Conservation (phyloP, 1,139 yeast species). For the Kodamaea alishanica region DNA sequence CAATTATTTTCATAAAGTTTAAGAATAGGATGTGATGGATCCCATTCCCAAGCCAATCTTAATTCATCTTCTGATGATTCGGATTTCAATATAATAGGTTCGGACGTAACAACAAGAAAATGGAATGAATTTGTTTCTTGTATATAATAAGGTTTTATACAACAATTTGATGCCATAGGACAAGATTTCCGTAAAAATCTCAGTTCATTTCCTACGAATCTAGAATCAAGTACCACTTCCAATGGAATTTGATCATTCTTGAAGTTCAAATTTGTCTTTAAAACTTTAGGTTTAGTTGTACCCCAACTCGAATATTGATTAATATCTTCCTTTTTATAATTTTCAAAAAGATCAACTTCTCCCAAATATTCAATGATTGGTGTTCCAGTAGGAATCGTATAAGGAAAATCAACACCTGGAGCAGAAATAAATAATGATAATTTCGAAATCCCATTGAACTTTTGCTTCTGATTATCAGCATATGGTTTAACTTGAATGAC, state of each 20-base stretch:
- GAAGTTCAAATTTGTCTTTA: constrained; percentile 42
- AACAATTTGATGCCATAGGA: constrained; percentile 61
- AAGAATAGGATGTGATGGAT: constrained; percentile 66
- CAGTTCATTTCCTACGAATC: constrained; percentile 73
- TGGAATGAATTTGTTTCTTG: constrained; percentile 44
- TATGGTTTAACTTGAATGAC: constrained; percentile 42
- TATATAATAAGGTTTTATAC: constrained; percentile 51
- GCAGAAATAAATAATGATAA: constrained; percentile 55
- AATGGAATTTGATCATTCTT: constrained; percentile 13
- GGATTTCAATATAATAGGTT: constrained; percentile 40
- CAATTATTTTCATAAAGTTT: constrained; percentile 38
- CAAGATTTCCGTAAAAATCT: constrained; percentile 78
- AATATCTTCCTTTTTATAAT: constrained; percentile 58
- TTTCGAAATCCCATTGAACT: constrained; percentile 70
- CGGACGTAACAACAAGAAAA: constrained; percentile 57
- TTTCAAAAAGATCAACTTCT: constrained; percentile 60
- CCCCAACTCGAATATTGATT: constrained; percentile 85
- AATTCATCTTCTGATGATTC: constrained; percentile 51
- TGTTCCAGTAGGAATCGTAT: constrained; percentile 44
- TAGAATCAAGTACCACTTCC: constrained; percentile 70
- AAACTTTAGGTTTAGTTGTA: constrained; percentile 75
- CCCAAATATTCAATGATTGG: constrained; percentile 68
- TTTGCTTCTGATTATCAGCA: constrained; percentile 54
- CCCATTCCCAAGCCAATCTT: constrained; percentile 89
- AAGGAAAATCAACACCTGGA: constrained; percentile 14